Base-by-base conservation (phyloP, 192 early-diverging fungal species). In the Diversispora eburnea region DNA sequence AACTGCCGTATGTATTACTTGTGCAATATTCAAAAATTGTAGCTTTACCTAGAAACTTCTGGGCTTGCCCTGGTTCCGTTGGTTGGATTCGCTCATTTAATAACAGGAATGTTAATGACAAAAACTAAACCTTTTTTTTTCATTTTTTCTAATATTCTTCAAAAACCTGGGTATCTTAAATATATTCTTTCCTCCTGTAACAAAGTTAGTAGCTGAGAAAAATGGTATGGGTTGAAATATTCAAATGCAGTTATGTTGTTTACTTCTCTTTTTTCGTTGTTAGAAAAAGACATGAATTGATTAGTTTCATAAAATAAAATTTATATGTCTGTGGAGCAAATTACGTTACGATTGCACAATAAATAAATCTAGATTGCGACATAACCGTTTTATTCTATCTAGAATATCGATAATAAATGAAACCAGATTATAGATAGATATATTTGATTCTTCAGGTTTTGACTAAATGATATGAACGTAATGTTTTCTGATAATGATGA, bases 1-100 rank as follows among this genome's bases (percentile, higher is more conserved):
- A 2, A 57, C 55, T 57, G 55, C 55, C 3, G n/a, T 57, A 52
- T 57, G 55, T 57, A 57, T 57, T 57, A 5, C 5, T 57, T 13
- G 55, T 57, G 5, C 1, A 0, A 1, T n/a, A 12, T 57, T n/a
- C 6, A n/a, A 57, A 57, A 57, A 57, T 57, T n/a, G 6, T 5
- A 20, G 6, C 55, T 1, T 57, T 63, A 63, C 61, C 61, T 12
- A 63, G 61, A 63, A 63, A 63, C 61, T 45, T 63, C 20, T 45
- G 61, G 0, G 61, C 19, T 45, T 63, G 61, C 2, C 33, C 61
- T 15, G 61, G 42, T 0, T 39, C 39, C 3, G 9, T 43, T 45
- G 17, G 33, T 1, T 63, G 33, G 62, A 41, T 63, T 57, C 6
- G 19, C n/a, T 65, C 46, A 57, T 57, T 57, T 57, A 57, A 57